Evolutionary conservation across 768 basidiomycete species (phyloP).

Genomic region (Podaxis sp.): DNA sequence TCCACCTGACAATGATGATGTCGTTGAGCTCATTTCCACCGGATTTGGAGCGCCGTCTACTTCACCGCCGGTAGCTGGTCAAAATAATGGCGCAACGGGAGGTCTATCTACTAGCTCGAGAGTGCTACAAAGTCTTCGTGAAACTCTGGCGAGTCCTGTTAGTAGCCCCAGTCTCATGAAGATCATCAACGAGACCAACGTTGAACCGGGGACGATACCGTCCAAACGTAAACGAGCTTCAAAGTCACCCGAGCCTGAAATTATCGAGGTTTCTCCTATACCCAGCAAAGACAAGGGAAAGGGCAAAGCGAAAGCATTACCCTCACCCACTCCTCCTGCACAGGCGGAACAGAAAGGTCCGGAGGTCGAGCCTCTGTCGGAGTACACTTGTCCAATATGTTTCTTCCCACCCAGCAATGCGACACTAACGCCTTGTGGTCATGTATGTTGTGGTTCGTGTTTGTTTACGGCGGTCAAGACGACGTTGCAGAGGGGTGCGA

Average conservation of each 20-base stretch:
- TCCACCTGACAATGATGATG: background rate
- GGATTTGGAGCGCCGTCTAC: background rate
- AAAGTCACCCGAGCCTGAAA: conserved; percentile 16
- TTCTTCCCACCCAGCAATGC: conserved; percentile 75
- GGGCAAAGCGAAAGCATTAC: conserved; percentile 12
- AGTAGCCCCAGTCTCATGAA: conserved; percentile 8
- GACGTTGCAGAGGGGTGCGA: conserved; percentile 48
- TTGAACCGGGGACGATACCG: conserved; percentile 1
- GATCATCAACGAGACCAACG: conserved; percentile 7
- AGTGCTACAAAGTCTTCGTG: background rate
- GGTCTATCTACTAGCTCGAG: background rate
- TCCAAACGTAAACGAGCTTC: conserved; percentile 9
- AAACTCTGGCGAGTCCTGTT: background rate
- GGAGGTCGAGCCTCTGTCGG: conserved; percentile 42
- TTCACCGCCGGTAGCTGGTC: background rate
- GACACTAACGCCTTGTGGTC: conserved; percentile 78
- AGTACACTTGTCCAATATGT: conserved; percentile 81
- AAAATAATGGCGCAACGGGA: background rate
- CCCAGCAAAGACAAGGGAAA: conserved; percentile 11
- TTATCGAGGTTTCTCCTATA: conserved; percentile 15
- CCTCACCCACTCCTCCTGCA: conserved; percentile 14
- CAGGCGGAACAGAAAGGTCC: conserved; percentile 19
- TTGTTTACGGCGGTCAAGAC: conserved; percentile 73
- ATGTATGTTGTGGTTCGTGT: conserved; percentile 76
- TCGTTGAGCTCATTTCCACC: background rate